Evolutionary conservation across 768 basidiomycete species (phyloP), one percentile per base, ranked within the genome.

Genomic region (Hygrophorus russula): DNA sequence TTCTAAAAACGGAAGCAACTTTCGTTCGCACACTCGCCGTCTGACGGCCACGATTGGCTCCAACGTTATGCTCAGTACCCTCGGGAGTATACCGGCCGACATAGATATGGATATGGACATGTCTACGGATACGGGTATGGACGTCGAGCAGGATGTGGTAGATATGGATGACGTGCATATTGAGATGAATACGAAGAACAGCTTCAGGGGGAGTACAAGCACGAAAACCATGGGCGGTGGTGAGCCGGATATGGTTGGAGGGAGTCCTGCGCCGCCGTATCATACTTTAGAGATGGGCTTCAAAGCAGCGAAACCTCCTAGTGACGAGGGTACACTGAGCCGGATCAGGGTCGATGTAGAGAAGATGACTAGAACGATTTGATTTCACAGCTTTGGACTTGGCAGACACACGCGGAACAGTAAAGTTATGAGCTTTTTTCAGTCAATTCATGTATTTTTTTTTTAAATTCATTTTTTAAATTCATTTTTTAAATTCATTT

Each of bases 291-390:
- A 80, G 46, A 67, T 69, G 56, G 71, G 69, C 13, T 69, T 67
- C 46, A 59, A 58, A 44, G 59, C 51, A 10, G 46, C 55, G 17
- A 51, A 54, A 19, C 44, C 51, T 7, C 58, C 59, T 6, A 65
- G 61, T 44, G 46, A 62, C 19, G 61, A 63, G 31, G 58, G 59
- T 24, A 41, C 53, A 46, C 50, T 66, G 17, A 56, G 62, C 43
- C 74, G 77, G 8, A 76, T 82, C 47, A 66, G 72, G 44, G 70
- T 82, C 15, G 70, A 81, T 46, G 69, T 82, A 13, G 78, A 82
- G 57, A 78, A 74, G 59, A 68, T 68, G 36, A 74, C 73, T 17
- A 64, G 69, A 39, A 69, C 67, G 41, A 65, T 74, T 55, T 76
- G 58, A n/a, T n/a, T n/a, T n/a, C n/a, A n/a, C n/a, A n/a, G n/a